Evolutionary conservation across 2,329 filamentous ascomycete species (phyloP).

Genomic region (Intubia oerlemansii): DNA sequence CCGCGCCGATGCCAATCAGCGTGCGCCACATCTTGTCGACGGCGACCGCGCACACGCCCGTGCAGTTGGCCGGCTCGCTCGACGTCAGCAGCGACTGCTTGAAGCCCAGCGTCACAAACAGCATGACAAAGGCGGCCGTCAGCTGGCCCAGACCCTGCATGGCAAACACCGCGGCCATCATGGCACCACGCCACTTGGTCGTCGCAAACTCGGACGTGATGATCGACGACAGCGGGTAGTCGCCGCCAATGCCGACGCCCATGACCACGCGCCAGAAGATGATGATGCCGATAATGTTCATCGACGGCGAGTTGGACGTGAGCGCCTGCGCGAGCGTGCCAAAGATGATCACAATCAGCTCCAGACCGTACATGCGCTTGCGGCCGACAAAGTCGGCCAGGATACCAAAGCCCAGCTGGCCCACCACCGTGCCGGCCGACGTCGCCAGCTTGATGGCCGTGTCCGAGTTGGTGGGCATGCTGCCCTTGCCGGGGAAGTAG

Average conservation of each 20-base stretch:
- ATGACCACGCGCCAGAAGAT: constrained; percentile 71
- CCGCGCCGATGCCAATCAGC: constrained; percentile 60
- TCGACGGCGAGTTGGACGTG: constrained; percentile 36
- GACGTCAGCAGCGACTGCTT: constrained; percentile 36
- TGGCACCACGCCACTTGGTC: constrained; percentile 66
- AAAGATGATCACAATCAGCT: constrained; percentile 63
- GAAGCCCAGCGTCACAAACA: constrained; percentile 55
- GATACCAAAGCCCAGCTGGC: constrained; percentile 61
- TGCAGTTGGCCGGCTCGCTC: constrained; percentile 31
- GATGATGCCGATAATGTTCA: constrained; percentile 42
- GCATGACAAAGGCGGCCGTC: constrained; percentile 49
- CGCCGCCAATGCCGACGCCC: constrained; percentile 51
- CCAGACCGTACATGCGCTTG: constrained; percentile 49
- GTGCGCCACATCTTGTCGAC: constrained; percentile 80
- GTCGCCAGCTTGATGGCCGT: constrained; percentile 75
- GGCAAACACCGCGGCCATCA: constrained; percentile 73
- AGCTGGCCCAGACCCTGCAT: constrained; percentile 78
- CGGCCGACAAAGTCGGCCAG: constrained; percentile 37
- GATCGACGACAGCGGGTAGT: constrained; percentile 64
- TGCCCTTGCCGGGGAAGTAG: constrained; percentile 38
- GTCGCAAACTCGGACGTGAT: constrained; percentile 79
- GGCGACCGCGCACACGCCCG: constrained; percentile 40
- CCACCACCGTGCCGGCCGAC: constrained; percentile 63
- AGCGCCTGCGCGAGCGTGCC: constrained; percentile 54
- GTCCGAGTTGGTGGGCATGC: constrained; percentile 45